Conservation (phyloP, 179 eudicot genomes). For the Gypsophila paniculata region DNA sequence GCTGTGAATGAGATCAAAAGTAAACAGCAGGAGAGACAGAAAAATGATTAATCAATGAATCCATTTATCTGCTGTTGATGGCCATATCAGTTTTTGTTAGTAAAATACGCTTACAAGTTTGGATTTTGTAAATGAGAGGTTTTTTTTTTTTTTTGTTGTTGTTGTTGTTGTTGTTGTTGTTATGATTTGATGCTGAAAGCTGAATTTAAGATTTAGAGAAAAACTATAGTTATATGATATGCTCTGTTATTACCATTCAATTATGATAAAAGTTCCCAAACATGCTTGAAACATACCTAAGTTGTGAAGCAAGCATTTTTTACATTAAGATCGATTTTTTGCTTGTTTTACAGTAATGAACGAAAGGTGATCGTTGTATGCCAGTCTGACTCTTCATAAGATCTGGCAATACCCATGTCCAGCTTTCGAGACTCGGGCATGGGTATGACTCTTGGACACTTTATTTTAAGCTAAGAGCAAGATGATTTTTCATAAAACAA, state of each 20-base stretch:
- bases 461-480: no score
- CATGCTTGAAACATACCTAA: background rate
- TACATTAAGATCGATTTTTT: background rate
- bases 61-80: conserved; percentile 1
- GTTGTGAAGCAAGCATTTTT: background rate
- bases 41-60: background rate
- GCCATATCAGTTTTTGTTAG: background rate
- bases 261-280: no score
- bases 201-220: background rate
- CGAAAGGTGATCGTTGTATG: background rate
- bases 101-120: background rate
- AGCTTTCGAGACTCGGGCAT: no score
- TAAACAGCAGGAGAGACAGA: background rate
- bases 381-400: no score
- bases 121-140: background rate
- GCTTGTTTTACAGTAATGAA: background rate
- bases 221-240: background rate
- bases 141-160: no score
- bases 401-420: no score
- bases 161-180: no score
- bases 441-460: no score
- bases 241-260: background rate
- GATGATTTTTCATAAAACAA: no score
- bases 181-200: background rate
- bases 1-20: background rate